Evolutionary conservation across 2,329 filamentous ascomycete species (phyloP).

Genomic region (Ceratocystis ficicola): DNA sequence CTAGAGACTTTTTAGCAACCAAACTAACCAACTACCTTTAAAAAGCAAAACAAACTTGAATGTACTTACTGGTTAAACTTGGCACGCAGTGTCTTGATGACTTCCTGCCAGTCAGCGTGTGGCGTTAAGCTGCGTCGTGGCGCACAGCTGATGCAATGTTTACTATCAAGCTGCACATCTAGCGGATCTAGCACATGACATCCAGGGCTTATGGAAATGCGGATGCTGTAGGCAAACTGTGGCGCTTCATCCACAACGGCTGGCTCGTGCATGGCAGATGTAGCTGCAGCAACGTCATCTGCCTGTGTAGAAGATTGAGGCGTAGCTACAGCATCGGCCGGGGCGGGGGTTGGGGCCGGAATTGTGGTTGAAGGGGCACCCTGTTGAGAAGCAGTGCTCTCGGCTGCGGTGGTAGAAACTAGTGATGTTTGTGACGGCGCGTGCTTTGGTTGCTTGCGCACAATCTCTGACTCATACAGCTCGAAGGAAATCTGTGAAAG

Average conservation of each 20-base stretch:
- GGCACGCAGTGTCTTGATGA: conserved; percentile 87
- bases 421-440: conserved; percentile 24
- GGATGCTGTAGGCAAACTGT: conserved; percentile 85
- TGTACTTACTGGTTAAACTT: conserved; percentile 80
- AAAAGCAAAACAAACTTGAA: conserved; percentile 17
- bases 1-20: conserved; percentile 28
- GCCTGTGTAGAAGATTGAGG: not conserved
- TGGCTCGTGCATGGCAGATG: conserved; percentile 20
- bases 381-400: not conserved
- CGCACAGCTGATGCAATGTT: conserved; percentile 90
- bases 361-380: not conserved
- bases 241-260: conserved; percentile 44
- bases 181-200: conserved; percentile 94
- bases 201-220: conserved; percentile 88
- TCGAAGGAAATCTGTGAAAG: conserved; percentile 97
- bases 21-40: conserved; percentile 21
- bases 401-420: not conserved
- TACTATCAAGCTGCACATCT: conserved; percentile 89
- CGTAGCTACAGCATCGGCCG: not conserved
- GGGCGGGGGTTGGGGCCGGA: not conserved
- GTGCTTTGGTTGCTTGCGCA: conserved; percentile 35
- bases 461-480: conserved; percentile 84
- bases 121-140: conserved; percentile 80
- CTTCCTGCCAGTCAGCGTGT: conserved; percentile 89
- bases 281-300: conserved; percentile 7